These are phyloP conservation scores for Thielaviopsis musarum DNA, from an alignment of 2,329 filamentous ascomycete species.

Conservation along the genomic window DNA sequence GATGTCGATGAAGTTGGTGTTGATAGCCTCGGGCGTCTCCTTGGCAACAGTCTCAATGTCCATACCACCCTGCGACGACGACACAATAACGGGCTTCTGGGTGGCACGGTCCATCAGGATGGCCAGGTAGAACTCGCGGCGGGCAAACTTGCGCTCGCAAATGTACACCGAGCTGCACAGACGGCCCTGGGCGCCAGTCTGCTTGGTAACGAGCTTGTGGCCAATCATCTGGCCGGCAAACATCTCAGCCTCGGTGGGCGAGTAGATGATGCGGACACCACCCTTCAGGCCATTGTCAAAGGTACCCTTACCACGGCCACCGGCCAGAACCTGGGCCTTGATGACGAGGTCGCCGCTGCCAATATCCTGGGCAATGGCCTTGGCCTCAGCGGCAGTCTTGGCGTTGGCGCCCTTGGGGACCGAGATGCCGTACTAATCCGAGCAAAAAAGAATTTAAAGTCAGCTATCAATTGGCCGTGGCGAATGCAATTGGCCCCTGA, in stretches of 20 bases:
- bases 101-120: slow-evolving; percentile 93
- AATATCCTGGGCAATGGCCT: slow-evolving; percentile 78
- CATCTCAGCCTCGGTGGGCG: slow-evolving; percentile 88
- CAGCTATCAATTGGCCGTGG: not conserved
- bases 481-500: not conserved
- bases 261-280: slow-evolving; percentile 97
- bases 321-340: slow-evolving; percentile 97
- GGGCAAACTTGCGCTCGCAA: slow-evolving; percentile 98
- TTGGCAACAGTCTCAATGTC: slow-evolving; percentile 98
- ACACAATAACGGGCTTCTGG: slow-evolving; percentile 88
- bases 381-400: slow-evolving; percentile 68
- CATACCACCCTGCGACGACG: slow-evolving; percentile 97
- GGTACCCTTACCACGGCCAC: slow-evolving; percentile 90
- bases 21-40: slow-evolving; percentile 91
- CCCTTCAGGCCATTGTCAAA: slow-evolving; percentile 99
- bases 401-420: slow-evolving; percentile 84
- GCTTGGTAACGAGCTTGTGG: slow-evolving; percentile 98
- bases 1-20: slow-evolving; percentile 86
- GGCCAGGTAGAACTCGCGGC: slow-evolving; percentile 96
- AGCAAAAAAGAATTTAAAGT: slow-evolving; percentile 7
- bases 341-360: slow-evolving; percentile 96
- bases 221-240: slow-evolving; percentile 99
- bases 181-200: slow-evolving; percentile 84
- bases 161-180: slow-evolving; percentile 97
- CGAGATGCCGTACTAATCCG: slow-evolving; percentile 70